A percentile compares a stretch with the other conserved stretches of the same genome.
Conservation (phyloP, 768 basidiomycete species). For the Tephrocybe sp. region DNA sequence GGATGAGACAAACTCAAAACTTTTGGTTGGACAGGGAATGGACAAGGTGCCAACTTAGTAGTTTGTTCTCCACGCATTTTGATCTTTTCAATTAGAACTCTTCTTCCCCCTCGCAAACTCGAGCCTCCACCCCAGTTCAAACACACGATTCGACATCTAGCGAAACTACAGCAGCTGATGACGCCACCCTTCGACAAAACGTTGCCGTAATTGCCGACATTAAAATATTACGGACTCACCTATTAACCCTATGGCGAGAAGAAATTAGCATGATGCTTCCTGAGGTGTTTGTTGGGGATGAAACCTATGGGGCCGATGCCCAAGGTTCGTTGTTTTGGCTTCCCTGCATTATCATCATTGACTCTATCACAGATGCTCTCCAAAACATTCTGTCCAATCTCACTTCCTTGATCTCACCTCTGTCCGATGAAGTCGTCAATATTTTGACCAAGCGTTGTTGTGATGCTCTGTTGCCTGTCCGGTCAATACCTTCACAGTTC, state of each 20-base stretch:
- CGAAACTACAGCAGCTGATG: slow-evolving; percentile 62
- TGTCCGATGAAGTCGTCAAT: slow-evolving; percentile 63
- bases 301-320: slow-evolving; percentile 32
- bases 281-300: slow-evolving; percentile 35
- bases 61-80: not conserved
- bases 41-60: slow-evolving; percentile 25
- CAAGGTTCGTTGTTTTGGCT: slow-evolving; percentile 48
- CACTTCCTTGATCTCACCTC: slow-evolving; percentile 49
- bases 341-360: not conserved
- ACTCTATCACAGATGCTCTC: slow-evolving; percentile 49
- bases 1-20: slow-evolving; percentile 41
- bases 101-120: slow-evolving; percentile 30
- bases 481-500: slow-evolving; percentile 89
- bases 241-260: slow-evolving; percentile 64
- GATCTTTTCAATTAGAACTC: slow-evolving; percentile 1
- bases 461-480: slow-evolving; percentile 81
- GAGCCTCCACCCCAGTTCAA: slow-evolving; percentile 53
- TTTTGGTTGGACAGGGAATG: slow-evolving; percentile 27
- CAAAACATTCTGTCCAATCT: slow-evolving; percentile 49
- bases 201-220: slow-evolving; percentile 73
- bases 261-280: slow-evolving; percentile 66
- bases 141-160: slow-evolving; percentile 47
- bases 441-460: slow-evolving; percentile 81
- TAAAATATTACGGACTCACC: slow-evolving; percentile 49
- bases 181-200: slow-evolving; percentile 62